Percentiles rank a stretch among this genome's conserved stretches.
Evolutionary conservation across 2,329 filamentous ascomycete species (phyloP).

Genomic region (Penicillium expansum): DNA sequence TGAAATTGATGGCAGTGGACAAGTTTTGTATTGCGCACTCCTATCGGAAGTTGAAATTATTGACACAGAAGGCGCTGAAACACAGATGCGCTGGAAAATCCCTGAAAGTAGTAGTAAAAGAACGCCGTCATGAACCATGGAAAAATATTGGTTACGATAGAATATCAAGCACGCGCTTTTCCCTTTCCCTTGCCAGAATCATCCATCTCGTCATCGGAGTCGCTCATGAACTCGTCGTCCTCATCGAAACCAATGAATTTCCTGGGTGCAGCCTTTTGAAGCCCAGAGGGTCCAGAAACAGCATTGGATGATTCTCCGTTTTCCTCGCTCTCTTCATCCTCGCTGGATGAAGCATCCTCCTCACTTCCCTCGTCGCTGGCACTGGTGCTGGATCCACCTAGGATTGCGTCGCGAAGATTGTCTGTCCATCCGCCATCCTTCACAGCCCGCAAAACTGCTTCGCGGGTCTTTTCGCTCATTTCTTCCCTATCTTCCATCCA

Average conservation of each 20-base stretch:
- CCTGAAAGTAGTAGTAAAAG: conserved; percentile 1
- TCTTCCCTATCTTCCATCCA: conserved; percentile 97
- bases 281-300: conserved; percentile 24
- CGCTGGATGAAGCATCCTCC: conserved; percentile 30
- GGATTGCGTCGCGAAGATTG: conserved; percentile 37
- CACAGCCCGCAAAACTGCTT: conserved; percentile 70
- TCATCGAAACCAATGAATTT: conserved; percentile 50
- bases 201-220: conserved; percentile 36
- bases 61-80: conserved; percentile 12
- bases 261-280: conserved; percentile 31
- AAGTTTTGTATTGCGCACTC: not conserved
- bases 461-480: conserved; percentile 75
- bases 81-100: conserved; percentile 7
- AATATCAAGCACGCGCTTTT: conserved; percentile 32
- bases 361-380: conserved; percentile 42
- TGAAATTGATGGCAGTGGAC: not conserved
- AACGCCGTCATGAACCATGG: conserved; percentile 24
- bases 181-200: conserved; percentile 38
- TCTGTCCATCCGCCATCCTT: conserved; percentile 56
- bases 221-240: conserved; percentile 48
- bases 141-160: not conserved
- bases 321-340: conserved; percentile 41
- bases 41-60: not conserved
- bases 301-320: conserved; percentile 24
- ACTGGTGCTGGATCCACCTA: conserved; percentile 40